phyloP scores from a whole-genome alignment of 306 rosid genomes.

The Canavalia gladiata region DNA sequence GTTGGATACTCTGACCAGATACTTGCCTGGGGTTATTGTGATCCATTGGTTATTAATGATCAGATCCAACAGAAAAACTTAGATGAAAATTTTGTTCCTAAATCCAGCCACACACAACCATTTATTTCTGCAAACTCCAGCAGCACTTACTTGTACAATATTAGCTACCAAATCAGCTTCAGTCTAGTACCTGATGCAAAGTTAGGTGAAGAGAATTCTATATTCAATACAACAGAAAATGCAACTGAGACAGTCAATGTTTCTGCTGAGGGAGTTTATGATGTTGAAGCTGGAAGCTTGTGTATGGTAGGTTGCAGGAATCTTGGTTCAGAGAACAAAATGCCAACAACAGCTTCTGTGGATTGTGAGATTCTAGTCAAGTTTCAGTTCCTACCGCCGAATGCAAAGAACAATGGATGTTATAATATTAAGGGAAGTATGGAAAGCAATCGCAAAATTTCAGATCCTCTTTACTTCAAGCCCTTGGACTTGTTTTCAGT shows the following conservation, averaged over 20 bases:
- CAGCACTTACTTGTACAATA: neutral
- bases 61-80: neutral
- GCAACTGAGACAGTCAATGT: neutral
- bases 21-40: slow-evolving; percentile 39
- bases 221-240: slow-evolving; percentile 4
- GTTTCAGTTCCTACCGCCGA: slow-evolving; percentile 48
- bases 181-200: neutral
- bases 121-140: neutral
- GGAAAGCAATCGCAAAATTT: slow-evolving; percentile 52
- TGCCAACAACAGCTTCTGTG: slow-evolving; percentile 18
- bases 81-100: neutral
- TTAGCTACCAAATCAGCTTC: slow-evolving; percentile 39
- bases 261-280: slow-evolving; percentile 65
- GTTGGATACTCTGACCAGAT: neutral
- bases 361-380: slow-evolving; percentile 60
- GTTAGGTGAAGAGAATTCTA: neutral
- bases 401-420: slow-evolving; percentile 4
- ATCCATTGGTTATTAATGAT: slow-evolving; percentile 46
- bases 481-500: slow-evolving; percentile 41
- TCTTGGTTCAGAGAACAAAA: neutral
- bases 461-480: slow-evolving; percentile 57
- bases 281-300: slow-evolving; percentile 57
- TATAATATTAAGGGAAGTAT: slow-evolving; percentile 50
- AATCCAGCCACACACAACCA: neutral
- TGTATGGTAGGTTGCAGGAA: slow-evolving; percentile 67